phyloP scores from a whole-genome alignment of 2,329 filamentous ascomycete species.

The Monilinia laxa region DNA sequence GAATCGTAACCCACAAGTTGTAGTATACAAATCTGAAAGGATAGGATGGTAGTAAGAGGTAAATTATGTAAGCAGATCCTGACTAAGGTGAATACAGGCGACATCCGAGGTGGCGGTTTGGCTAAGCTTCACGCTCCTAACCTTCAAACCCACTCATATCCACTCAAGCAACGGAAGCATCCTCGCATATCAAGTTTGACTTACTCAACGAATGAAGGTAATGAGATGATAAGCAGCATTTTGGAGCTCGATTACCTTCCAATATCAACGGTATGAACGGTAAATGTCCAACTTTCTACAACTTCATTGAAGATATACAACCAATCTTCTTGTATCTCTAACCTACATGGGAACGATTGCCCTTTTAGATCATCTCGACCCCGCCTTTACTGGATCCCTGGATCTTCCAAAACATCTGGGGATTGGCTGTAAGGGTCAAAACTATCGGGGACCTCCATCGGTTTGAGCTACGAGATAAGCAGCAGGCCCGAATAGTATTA shows the following conservation, averaged over 20 bases:
- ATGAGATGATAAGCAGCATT: conserved; percentile 21
- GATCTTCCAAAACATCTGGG: not conserved
- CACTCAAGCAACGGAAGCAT: conserved; percentile 9
- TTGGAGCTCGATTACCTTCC: not conserved
- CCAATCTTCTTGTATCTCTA: not conserved
- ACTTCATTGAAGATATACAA: not conserved
- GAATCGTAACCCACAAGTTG: not conserved
- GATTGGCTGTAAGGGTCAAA: not conserved
- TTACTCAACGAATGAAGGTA: conserved; percentile 26
- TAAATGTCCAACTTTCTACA: not conserved
- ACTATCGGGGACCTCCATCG: conserved; percentile 23
- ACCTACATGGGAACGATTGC: conserved; percentile 1
- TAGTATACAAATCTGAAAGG: not conserved
- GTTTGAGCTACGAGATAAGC: conserved; percentile 14
- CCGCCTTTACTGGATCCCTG: conserved; percentile 3
- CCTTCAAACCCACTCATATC: conserved; percentile 18
- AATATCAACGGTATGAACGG: not conserved
- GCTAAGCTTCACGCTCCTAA: not conserved
- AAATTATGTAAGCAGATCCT: not conserved
- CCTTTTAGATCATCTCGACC: conserved; percentile 15
- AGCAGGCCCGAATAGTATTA: conserved; percentile 18
- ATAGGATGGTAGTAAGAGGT: too few species aligned
- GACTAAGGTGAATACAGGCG: not conserved
- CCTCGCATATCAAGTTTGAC: conserved; percentile 27
- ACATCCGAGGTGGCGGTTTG: conserved; percentile 13